These are phyloP conservation scores for Plasmopara muralis DNA, from an alignment of 352 stramenopile species.

Conservation along the genomic window DNA sequence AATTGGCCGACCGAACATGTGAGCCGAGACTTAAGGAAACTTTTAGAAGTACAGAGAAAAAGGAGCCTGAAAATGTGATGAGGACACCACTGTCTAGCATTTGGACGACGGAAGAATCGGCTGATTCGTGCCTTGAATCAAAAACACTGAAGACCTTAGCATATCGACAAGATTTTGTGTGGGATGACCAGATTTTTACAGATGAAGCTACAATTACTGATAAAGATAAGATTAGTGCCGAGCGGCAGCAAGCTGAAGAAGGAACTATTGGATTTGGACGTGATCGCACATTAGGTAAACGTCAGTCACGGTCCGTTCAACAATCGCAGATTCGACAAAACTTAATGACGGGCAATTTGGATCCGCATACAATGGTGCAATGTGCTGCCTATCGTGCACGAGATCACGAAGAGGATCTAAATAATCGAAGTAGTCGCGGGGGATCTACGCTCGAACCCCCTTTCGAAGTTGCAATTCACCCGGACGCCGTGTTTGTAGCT, in stretches of 20 bases:
- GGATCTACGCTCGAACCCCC: constrained; percentile 51
- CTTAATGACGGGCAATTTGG: constrained; percentile 58
- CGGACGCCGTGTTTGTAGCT: constrained; percentile 86
- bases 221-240: constrained; percentile 11
- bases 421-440: constrained; percentile 38
- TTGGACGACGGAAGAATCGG: constrained; percentile 34
- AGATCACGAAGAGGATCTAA: constrained; percentile 27
- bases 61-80: constrained; percentile 5
- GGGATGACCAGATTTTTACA: constrained; percentile 59
- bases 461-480: constrained; percentile 85
- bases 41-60: constrained; percentile 4
- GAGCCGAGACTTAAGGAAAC: constrained; percentile 6
- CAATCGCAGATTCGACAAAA: constrained; percentile 79
- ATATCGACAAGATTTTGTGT: constrained; percentile 73
- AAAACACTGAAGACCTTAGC: constrained; percentile 17
- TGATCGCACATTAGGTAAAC: constrained; percentile 37
- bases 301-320: constrained; percentile 59
- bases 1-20: neutral
- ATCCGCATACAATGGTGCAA: constrained; percentile 85
- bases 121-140: constrained; percentile 1
- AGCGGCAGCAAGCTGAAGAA: constrained; percentile 20
- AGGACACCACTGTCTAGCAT: constrained; percentile 45
- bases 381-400: constrained; percentile 58
- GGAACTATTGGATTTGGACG: constrained; percentile 7
- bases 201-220: constrained; percentile 30